Evolutionary conservation across 2,329 filamentous ascomycete genomes (phyloP), one percentile per base, ranked within the genome.

Genomic region (Pestalotiopsis sp.): DNA sequence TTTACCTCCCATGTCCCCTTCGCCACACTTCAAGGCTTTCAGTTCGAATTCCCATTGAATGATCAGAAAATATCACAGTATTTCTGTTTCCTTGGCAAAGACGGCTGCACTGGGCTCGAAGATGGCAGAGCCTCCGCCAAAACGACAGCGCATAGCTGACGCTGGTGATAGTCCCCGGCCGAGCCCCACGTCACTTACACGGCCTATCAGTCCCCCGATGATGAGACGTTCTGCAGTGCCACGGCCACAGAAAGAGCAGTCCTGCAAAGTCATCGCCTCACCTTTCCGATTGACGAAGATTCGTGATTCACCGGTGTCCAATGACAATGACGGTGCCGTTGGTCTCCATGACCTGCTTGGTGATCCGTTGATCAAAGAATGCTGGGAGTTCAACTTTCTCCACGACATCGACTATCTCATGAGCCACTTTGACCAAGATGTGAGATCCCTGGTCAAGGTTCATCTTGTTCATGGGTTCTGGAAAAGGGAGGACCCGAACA

Each of bases 271-370:
- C 1, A 74, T 89, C 27, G 77, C 80, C 1, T 95, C 93, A 1
- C 93, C 93, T 0, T 88, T 95, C 72, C 89, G 90, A 68, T 86
- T 96, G 14, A 95, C 92, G 0, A 86, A 84, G 69, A 91, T 96
- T 67, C 84, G 83, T 36, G 91, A 92, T 73, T 81, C 95, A 0
- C 83, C 89, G 1, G 78, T 81, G 1, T 80, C 81, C 70, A 96
- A 97, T 80, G 80, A 31, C 27, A 31, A 31, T 83, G 27, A 7
- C 7, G 92, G 92, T 77, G 84, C 92, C 0, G 79, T 95, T 41
- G 85, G 84, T 1, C 82, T 96, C 11, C 80, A 82, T 4, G 91
- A 93, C 69, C 84, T 97, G 5, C 84, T 97, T 1, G 89, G 92
- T 0, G 90, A 94, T 76, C 92, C 92, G 0, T 83, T 94, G 70